Base-by-base conservation (phyloP, 495 filamentous ascomycete genomes). In the Aspergillus campestris region DNA sequence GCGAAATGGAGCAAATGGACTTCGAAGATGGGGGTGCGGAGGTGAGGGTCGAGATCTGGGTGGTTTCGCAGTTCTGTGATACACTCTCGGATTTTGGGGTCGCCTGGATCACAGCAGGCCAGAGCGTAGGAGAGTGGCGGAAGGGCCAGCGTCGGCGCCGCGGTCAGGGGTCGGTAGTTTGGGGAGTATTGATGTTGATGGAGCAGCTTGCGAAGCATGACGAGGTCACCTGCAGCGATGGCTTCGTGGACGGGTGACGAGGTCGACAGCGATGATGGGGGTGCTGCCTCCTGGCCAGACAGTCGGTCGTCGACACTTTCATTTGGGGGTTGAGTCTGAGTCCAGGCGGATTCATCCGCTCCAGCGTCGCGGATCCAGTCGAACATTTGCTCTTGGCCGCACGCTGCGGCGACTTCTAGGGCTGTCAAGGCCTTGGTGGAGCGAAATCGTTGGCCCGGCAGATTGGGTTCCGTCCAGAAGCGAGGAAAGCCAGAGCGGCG, bases 401-500 rank as follows among this genome's bases (percentile, higher is more conserved):
- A 9, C 12, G 14, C 5, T 34, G 52, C 52, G 38, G 48, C 52
- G 12, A 45, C 35, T 28, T 55, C 52, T 12, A 55, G 29, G 2
- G 45, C 39, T 15, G 49, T 52, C 8, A 43, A 30, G 9, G 40
- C 48, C 28, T 24, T 34, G 7, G 18, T 32, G 40, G 48, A 36
- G 14, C 48, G 32, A 10, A 49, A 5, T 11, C 49, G 11, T 24
- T 40, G 44, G 1, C 44, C 49, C 4, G 40, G 53, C 6, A 52
- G 24, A 44, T 52, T 44, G 13, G 49, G 49, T 29, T 52, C 53
- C 7, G 49, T 52, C 53, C 53, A 56, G 30, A 56, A 56, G 9
- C 37, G 40, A 4, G 53, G 41, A 41, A 56, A 52, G 6, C 49
- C 27, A 7, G 4, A 12, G n/a, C 49, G 45, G 0, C 53, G 40